Conservation (phyloP, 371 early-diverging fungal genomes). For the Apophysomyces trapeziformis region DNA sequence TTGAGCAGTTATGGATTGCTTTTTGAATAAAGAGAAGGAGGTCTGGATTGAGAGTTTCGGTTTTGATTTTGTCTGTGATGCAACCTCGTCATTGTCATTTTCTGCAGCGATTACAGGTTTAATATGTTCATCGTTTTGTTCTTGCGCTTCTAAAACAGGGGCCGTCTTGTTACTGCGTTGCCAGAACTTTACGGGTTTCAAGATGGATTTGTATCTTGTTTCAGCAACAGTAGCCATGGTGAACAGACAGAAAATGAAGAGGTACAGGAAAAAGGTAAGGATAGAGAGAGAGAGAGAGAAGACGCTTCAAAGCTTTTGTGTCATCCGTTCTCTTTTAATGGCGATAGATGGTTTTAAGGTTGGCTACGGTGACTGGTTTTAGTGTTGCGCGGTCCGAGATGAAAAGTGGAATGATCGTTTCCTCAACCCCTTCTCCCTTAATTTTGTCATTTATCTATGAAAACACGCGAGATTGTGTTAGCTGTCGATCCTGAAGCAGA, state of each 20-base stretch:
- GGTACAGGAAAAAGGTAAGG: not conserved
- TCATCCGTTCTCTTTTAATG: not conserved
- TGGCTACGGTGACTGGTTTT: constrained; percentile 7
- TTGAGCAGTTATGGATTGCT: constrained; percentile 1
- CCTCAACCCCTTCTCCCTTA: not conserved
- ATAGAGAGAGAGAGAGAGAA: not conserved
- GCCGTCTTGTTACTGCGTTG: constrained; percentile 22
- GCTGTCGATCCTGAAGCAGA: constrained; percentile 47
- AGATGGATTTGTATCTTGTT: constrained; percentile 8
- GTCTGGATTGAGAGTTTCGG: not conserved
- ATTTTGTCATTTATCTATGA: not conserved
- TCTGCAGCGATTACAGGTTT: not conserved
- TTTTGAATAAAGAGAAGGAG: not conserved
- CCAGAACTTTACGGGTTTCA: constrained; percentile 2
- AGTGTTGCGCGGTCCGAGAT: not conserved
- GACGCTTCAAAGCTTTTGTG: not conserved
- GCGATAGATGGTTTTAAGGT: not conserved
- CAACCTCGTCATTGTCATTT: not conserved
- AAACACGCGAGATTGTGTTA: constrained; percentile 41
- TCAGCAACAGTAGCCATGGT: constrained; percentile 1
- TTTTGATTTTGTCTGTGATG: not conserved
- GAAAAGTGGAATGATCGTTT: constrained; percentile 5
- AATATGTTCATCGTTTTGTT: constrained; percentile 18
- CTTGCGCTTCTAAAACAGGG: constrained; percentile 15
- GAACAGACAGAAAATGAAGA: not conserved